These are phyloP conservation scores for Fusarium gaditjirri DNA, from an alignment of 2,329 filamentous ascomycete genomes.

Conservation along the genomic window DNA sequence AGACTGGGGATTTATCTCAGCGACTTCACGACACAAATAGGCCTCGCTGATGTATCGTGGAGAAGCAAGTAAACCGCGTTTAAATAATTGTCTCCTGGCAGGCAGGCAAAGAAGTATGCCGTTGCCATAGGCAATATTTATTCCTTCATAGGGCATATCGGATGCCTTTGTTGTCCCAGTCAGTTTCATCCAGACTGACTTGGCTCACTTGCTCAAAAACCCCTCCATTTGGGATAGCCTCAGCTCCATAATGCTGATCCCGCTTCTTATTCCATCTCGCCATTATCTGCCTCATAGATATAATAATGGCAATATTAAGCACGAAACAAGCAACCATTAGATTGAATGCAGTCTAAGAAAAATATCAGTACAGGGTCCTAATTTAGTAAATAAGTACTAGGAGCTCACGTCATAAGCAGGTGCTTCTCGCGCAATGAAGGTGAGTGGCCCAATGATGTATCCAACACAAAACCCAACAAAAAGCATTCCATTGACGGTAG, in stretches of 20 bases:
- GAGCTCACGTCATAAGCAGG: neutral
- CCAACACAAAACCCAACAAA: neutral
- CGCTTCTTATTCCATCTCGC: neutral
- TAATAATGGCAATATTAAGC: neutral
- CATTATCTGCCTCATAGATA: neutral
- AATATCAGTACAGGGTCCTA: neutral
- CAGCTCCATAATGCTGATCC: neutral
- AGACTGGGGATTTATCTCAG: rapidly evolving
- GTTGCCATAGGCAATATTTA: neutral
- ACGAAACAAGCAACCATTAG: neutral
- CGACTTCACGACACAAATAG: too few species aligned
- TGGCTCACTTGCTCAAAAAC: too few species aligned
- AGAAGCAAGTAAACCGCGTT: too few species aligned
- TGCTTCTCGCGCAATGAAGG: neutral
- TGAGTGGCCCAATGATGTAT: neutral
- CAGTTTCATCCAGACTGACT: too few species aligned
- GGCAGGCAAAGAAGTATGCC: too few species aligned
- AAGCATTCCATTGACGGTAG: neutral
- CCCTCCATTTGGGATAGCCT: neutral
- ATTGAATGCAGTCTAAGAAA: neutral
- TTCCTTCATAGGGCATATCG: too few species aligned
- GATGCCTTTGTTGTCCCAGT: too few species aligned
- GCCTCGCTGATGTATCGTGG: too few species aligned
- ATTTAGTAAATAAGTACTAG: neutral
- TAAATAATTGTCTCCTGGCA: too few species aligned